These are phyloP conservation scores for Croton laevigatus DNA, from an alignment of 441 rosid species.

Conservation along the genomic window DNA sequence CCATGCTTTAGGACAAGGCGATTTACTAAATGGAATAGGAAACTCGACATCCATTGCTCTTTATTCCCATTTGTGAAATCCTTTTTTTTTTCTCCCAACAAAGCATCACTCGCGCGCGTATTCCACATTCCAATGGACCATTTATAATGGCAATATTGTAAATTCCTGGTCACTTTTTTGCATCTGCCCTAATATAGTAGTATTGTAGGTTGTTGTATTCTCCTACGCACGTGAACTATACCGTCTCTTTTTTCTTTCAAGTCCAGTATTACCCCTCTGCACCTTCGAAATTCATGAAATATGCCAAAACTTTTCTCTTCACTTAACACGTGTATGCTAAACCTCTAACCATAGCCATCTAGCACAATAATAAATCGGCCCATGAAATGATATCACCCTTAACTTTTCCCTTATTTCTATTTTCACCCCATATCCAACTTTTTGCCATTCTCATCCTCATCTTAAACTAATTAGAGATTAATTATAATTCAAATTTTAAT, in stretches of 20 bases:
- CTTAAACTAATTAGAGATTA: no score
- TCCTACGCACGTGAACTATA: conserved; percentile 25
- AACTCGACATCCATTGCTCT: not conserved
- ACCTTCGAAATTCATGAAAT: not conserved
- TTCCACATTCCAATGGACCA: not conserved
- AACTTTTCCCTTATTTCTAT: no score
- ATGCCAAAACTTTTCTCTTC: conserved; percentile 2
- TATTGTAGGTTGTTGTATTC: not conserved
- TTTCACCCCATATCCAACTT: no score
- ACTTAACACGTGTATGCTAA: conserved; percentile 16
- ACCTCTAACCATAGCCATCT: not conserved
- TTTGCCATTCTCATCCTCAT: no score
- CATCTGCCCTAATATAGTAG: not conserved
- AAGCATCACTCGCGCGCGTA: not conserved
- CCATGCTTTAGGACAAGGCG: not conserved
- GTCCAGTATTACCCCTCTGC: conserved; percentile 12
- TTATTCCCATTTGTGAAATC: not conserved
- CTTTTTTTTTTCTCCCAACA: not conserved
- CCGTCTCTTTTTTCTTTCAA: no score
- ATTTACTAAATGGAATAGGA: not conserved
- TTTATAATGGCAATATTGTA: conserved; percentile 10
- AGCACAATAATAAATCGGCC: no score
- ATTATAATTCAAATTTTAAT: no score
- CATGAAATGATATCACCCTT: no score
- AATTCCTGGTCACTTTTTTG: not conserved